Conservation (phyloP, 306 rosid genomes). For the Arachis stenosperma region DNA sequence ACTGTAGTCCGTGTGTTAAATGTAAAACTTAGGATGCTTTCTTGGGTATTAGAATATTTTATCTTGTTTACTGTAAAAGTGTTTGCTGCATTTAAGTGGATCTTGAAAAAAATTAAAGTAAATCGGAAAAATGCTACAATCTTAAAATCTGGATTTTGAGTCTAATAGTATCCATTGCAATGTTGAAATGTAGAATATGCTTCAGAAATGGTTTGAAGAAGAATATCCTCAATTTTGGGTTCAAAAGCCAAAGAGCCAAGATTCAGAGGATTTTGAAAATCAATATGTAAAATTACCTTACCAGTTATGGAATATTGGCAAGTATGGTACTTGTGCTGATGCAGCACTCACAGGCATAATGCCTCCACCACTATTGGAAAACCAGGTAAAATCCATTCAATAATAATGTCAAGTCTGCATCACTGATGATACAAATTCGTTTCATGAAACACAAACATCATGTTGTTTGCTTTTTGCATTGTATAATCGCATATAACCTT, state of each 20-base stretch:
- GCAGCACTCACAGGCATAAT: conserved; percentile 90
- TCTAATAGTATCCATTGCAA: conserved; percentile 37
- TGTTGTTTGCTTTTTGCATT: not conserved
- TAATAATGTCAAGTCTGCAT: conserved; percentile 17
- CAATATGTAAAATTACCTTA: conserved; percentile 63
- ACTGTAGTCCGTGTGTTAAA: conserved; percentile 26
- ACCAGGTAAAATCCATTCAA: conserved; percentile 62
- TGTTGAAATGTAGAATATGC: conserved; percentile 65
- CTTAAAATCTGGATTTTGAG: conserved; percentile 25
- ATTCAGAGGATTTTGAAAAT: conserved; percentile 57
- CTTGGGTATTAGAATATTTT: not conserved
- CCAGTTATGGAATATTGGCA: conserved; percentile 93
- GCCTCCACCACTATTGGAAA: conserved; percentile 99
- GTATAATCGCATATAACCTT: not conserved
- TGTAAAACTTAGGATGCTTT: not conserved
- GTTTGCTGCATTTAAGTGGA: not conserved
- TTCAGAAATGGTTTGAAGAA: conserved; percentile 83
- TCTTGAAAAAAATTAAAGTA: conserved; percentile 2
- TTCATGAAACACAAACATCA: conserved; percentile 23
- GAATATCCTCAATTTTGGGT: conserved; percentile 64
- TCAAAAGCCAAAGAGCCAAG: conserved; percentile 50
- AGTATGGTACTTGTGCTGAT: conserved; percentile 83
- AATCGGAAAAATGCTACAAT: not conserved
- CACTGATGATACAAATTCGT: conserved; percentile 2
- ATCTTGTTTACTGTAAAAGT: conserved; percentile 9